A percentile compares a stretch with the other conserved stretches of the same genome.
phyloP scores from a whole-genome alignment of 768 basidiomycete species.

The Pulveroboletus sp. region DNA sequence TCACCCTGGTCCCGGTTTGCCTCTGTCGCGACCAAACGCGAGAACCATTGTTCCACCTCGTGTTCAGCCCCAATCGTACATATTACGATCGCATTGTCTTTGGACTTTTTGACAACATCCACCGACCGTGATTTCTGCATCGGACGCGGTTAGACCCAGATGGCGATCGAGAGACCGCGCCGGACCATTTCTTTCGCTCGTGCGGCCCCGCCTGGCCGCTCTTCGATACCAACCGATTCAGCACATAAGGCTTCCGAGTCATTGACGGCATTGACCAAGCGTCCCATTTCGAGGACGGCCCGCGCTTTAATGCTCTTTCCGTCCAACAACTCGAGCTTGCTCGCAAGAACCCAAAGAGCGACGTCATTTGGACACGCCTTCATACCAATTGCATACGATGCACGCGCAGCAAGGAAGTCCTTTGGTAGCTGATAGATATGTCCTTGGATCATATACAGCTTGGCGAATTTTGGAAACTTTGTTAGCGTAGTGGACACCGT shows the following conservation, averaged over 20 bases:
- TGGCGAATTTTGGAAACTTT: constrained; percentile 87
- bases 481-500: constrained; percentile 71
- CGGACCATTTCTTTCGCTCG: constrained; percentile 90
- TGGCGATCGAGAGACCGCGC: constrained; percentile 79
- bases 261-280: constrained; percentile 79
- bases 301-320: constrained; percentile 91
- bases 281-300: constrained; percentile 85
- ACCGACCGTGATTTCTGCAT: constrained; percentile 84
- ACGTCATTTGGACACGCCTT: constrained; percentile 86
- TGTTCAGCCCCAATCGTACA: constrained; percentile 93
- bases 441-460: constrained; percentile 96
- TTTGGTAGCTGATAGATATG: constrained; percentile 74
- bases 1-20: constrained; percentile 70
- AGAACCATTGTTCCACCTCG: constrained; percentile 95
- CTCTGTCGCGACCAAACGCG: constrained; percentile 63
- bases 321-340: constrained; percentile 86
- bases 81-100: constrained; percentile 83
- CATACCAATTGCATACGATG: constrained; percentile 78
- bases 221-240: constrained; percentile 88
- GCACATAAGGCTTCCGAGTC: constrained; percentile 92
- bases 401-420: constrained; percentile 67
- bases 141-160: constrained; percentile 89
- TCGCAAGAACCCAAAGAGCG: constrained; percentile 86
- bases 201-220: constrained; percentile 73
- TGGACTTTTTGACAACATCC: constrained; percentile 91